Evolutionary conservation across 768 basidiomycete genomes (phyloP).

Genomic region (Pulveroboletus sp.): DNA sequence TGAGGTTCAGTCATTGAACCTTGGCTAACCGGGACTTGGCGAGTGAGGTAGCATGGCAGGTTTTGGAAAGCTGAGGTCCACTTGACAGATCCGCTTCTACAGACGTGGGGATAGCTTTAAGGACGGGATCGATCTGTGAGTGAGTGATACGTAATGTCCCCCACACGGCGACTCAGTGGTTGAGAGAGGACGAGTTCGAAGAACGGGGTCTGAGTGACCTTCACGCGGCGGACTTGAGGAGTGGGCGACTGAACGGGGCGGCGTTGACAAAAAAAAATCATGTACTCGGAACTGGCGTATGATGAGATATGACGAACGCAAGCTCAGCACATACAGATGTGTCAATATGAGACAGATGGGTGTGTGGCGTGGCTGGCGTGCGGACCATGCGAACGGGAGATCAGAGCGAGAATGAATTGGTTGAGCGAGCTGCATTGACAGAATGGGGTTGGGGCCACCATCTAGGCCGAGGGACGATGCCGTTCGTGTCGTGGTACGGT

Average conservation of each 20-base stretch:
- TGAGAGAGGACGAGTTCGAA: constrained; percentile 5
- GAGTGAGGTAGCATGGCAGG: constrained; percentile 2
- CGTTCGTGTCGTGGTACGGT: constrained; percentile 9
- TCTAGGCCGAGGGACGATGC: constrained; percentile 3
- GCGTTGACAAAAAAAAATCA: not conserved
- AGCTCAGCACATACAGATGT: not conserved
- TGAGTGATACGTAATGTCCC: constrained; percentile 21
- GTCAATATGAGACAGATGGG: constrained; percentile 20
- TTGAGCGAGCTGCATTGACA: constrained; percentile 12
- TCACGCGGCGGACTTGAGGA: constrained; percentile 19
- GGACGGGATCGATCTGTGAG: constrained; percentile 5
- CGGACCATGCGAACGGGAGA: constrained; percentile 16
- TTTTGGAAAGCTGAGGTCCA: constrained; percentile 7
- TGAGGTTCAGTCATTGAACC: constrained; percentile 8
- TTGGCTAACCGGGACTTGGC: constrained; percentile 11
- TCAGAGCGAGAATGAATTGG: constrained; percentile 12
- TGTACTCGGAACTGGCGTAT: not conserved
- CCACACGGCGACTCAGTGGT: constrained; percentile 17
- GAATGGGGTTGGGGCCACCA: constrained; percentile 12
- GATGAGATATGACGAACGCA: constrained; percentile 6
- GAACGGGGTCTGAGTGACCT: constrained; percentile 16
- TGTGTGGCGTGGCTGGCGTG: constrained; percentile 14
- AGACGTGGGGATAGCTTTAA: constrained; percentile 9
- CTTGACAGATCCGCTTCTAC: constrained; percentile 8
- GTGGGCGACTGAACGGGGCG: constrained; percentile 9